These are phyloP conservation scores for Mycena floridula DNA, from an alignment of 768 basidiomycete genomes.

Conservation along the genomic window DNA sequence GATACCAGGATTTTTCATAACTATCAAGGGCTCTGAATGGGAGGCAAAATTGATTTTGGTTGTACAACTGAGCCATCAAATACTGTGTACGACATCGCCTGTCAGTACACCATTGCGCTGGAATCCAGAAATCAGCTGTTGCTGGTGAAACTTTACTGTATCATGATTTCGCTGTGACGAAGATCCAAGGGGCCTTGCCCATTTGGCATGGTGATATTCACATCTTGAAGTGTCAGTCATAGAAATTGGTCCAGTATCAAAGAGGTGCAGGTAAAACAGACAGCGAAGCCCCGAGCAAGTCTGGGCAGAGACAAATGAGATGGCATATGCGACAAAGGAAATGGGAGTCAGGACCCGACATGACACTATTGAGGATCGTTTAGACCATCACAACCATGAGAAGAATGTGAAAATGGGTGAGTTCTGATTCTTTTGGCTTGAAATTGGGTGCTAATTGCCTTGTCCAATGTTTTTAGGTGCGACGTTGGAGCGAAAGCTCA, in stretches of 20 bases:
- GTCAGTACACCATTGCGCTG: too few relatives aligned
- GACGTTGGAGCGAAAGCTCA: slow-evolving; percentile 2
- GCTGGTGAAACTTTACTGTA: too few relatives aligned
- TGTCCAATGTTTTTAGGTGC: slow-evolving; percentile 2
- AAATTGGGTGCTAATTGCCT: not conserved
- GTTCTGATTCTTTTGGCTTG: not conserved
- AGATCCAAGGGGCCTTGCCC: slow-evolving; percentile 5
- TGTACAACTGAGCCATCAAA: too few relatives aligned
- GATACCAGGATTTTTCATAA: too few relatives aligned
- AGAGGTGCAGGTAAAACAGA: slow-evolving; percentile 9
- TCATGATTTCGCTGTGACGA: too few relatives aligned
- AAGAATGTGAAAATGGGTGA: slow-evolving; percentile 8
- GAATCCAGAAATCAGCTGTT: too few relatives aligned
- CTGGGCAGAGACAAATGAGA: slow-evolving; percentile 21
- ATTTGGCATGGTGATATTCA: slow-evolving; percentile 15
- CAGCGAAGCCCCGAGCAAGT: slow-evolving; percentile 6
- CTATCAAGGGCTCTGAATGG: too few relatives aligned
- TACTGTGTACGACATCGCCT: too few relatives aligned
- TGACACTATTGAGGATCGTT: slow-evolving; percentile 21
- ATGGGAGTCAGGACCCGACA: slow-evolving; percentile 19
- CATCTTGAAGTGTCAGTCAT: slow-evolving; percentile 8
- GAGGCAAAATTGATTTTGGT: too few relatives aligned
- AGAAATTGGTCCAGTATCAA: slow-evolving; percentile 10
- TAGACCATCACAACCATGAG: slow-evolving; percentile 14
- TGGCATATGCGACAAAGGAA: slow-evolving; percentile 21